These are phyloP conservation scores for Fusarium sp. DNA, from an alignment of 2,329 filamentous ascomycete genomes.

Conservation along the genomic window DNA sequence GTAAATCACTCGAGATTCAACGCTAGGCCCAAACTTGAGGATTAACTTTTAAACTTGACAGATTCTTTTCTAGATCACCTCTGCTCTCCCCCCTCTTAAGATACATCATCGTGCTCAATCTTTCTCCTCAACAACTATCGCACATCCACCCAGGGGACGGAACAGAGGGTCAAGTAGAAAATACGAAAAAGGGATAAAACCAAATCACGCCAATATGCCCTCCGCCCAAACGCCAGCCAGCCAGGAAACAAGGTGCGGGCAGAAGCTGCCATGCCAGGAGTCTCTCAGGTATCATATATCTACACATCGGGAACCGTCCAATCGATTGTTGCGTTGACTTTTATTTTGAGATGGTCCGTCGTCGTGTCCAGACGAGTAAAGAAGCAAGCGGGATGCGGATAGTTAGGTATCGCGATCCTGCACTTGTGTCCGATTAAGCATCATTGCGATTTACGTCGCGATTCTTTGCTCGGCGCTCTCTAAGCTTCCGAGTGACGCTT, in stretches of 20 bases:
- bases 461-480: conserved; percentile 31
- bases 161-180: conserved; percentile 39
- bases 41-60: conserved; percentile 41
- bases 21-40: conserved; percentile 11
- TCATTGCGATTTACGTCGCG: conserved; percentile 29
- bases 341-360: conserved; percentile 40
- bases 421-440: conserved; percentile 38
- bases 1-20: conserved; percentile 13
- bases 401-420: conserved; percentile 22
- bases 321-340: conserved; percentile 37
- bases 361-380: conserved; percentile 45
- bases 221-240: conserved; percentile 51
- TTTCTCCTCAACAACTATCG: conserved; percentile 22
- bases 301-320: conserved; percentile 47
- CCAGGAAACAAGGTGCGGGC: conserved; percentile 45
- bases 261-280: conserved; percentile 46
- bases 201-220: conserved; percentile 51
- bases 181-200: conserved; percentile 45
- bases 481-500: conserved; percentile 55
- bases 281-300: conserved; percentile 52
- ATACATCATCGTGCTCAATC: conserved; percentile 25
- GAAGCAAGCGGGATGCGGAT: conserved; percentile 35
- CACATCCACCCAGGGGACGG: conserved; percentile 19
- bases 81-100: conserved; percentile 21
- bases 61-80: conserved; percentile 34